These are phyloP conservation scores for Loxodes magnus DNA, from an alignment of 73 alveolate genomes.

Conservation along the genomic window DNA sequence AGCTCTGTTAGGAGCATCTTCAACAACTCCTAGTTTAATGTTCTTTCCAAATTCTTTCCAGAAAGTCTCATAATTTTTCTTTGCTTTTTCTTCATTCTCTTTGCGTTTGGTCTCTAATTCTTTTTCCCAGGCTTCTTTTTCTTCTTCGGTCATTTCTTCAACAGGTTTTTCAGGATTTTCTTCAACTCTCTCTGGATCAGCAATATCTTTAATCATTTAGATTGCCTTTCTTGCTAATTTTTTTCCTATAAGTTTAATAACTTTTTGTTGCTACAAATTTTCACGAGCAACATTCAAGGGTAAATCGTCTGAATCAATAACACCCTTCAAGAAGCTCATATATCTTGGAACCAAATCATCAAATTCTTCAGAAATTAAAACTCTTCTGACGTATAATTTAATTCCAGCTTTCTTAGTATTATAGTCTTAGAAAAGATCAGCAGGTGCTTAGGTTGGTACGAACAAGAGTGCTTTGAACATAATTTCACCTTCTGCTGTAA, in stretches of 20 bases:
- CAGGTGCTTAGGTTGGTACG: constrained; percentile 89
- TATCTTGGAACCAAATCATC: constrained; percentile 93
- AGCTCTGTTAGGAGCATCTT: constrained; percentile 94
- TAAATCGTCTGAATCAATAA: constrained; percentile 90
- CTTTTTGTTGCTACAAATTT: constrained; percentile 52
- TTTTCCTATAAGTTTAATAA: constrained; percentile 88
- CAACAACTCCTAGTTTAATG: constrained; percentile 96
- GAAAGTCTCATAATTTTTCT: constrained; percentile 77
- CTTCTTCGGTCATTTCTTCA: constrained; percentile 48
- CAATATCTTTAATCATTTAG: constrained; percentile 70
- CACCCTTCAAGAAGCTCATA: constrained; percentile 89
- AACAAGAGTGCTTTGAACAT: constrained; percentile 90
- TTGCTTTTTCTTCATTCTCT: constrained; percentile 56
- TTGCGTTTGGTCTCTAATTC: constrained; percentile 56
- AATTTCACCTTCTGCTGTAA: constrained; percentile 97
- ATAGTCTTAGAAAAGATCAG: constrained; percentile 92
- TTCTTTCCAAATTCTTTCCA: constrained; percentile 93
- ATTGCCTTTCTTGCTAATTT: constrained; percentile 80
- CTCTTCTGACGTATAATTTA: constrained; percentile 94
- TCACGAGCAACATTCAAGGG: constrained; percentile 93
- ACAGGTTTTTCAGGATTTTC: constrained; percentile 64
- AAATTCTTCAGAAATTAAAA: constrained; percentile 79
- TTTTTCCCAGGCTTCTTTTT: constrained; percentile 53
- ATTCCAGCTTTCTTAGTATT: constrained; percentile 82
- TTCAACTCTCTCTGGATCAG: constrained; percentile 77